phyloP scores from a whole-genome alignment of 768 basidiomycete genomes.

The Cystobasidium tubakii region DNA sequence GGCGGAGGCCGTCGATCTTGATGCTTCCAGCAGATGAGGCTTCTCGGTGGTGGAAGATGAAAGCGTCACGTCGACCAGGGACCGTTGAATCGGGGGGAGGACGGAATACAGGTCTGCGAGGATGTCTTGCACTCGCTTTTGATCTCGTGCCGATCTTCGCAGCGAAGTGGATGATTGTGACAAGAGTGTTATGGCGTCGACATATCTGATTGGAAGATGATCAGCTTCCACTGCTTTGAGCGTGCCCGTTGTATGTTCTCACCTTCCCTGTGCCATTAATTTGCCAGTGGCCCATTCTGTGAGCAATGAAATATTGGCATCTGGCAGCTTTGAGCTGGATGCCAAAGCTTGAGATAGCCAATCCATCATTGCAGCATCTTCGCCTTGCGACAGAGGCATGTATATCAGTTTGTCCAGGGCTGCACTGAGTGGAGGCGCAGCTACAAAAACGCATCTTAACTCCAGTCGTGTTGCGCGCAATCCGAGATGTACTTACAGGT shows the following conservation, averaged over 20 bases:
- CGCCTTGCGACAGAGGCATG: slow-evolving; percentile 1
- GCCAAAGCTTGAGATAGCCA: not conserved
- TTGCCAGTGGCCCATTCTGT: slow-evolving; percentile 24
- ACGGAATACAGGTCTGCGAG: slow-evolving; percentile 21
- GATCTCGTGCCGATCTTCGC: not conserved
- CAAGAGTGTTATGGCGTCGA: slow-evolving; percentile 29
- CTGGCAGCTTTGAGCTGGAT: not conserved
- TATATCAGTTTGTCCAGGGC: slow-evolving; percentile 25
- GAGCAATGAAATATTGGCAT: slow-evolving; percentile 4
- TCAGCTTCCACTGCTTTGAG: not conserved
- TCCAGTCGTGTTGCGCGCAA: not conserved
- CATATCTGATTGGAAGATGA: not conserved
- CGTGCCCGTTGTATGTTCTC: not conserved
- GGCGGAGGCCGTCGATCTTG: slow-evolving; percentile 9
- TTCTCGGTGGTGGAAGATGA: not conserved
- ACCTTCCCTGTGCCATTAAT: slow-evolving; percentile 28
- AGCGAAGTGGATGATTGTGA: slow-evolving; percentile 1
- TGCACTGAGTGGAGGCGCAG: not conserved
- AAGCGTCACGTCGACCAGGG: slow-evolving; percentile 10
- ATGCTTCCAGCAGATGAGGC: not conserved
- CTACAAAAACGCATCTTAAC: not conserved
- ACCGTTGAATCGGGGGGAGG: slow-evolving; percentile 31
- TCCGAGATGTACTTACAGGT: slow-evolving; percentile 11
- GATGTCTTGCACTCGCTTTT: slow-evolving; percentile 18
- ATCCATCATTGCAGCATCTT: slow-evolving; percentile 14